Evolutionary conservation across 495 filamentous ascomycete genomes (phyloP).

Genomic region (Lophiostoma macrostomum): DNA sequence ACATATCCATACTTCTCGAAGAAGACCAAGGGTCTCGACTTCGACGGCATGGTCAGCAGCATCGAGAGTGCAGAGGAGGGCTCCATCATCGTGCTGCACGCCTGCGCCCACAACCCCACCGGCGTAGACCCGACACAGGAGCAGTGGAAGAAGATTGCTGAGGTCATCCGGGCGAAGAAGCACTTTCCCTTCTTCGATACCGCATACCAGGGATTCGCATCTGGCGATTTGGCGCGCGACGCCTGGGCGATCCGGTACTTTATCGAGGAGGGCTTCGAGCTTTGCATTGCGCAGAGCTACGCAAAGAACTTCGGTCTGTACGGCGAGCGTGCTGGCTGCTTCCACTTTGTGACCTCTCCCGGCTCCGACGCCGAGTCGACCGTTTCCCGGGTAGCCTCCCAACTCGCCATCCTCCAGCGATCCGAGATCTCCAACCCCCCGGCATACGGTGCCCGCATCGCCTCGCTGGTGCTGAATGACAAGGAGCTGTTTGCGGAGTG

Average conservation of each 20-base stretch:
- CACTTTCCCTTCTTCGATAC: slow-evolving; percentile 99
- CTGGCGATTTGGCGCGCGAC: slow-evolving; percentile 79
- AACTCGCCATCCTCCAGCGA: slow-evolving; percentile 91
- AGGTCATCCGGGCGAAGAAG: slow-evolving; percentile 64
- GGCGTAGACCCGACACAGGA: slow-evolving; percentile 92
- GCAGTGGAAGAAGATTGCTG: slow-evolving; percentile 89
- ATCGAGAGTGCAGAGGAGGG: slow-evolving; percentile 67
- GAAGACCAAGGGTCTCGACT: slow-evolving; percentile 84
- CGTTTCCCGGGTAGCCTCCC: slow-evolving; percentile 68
- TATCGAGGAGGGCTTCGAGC: slow-evolving; percentile 89
- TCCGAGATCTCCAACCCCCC: slow-evolving; percentile 97
- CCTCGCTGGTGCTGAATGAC: slow-evolving; percentile 79
- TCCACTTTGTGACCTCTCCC: slow-evolving; percentile 86
- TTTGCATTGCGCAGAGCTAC: slow-evolving; percentile 92
- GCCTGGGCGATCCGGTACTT: slow-evolving; percentile 92
- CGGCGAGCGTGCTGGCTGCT: slow-evolving; percentile 91
- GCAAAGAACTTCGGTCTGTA: slow-evolving; percentile 99
- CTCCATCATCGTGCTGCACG: slow-evolving; percentile 87
- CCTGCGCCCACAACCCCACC: slow-evolving; percentile 97
- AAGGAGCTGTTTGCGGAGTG: slow-evolving; percentile 80
- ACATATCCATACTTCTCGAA: slow-evolving; percentile 91
- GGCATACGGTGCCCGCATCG: slow-evolving; percentile 88
- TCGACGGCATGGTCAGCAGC: slow-evolving; percentile 75
- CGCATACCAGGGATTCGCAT: slow-evolving; percentile 98
- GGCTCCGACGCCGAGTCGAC: slow-evolving; percentile 61